phyloP scores from a whole-genome alignment of 2,329 filamentous ascomycete species.

The Neurospora crassa region DNA sequence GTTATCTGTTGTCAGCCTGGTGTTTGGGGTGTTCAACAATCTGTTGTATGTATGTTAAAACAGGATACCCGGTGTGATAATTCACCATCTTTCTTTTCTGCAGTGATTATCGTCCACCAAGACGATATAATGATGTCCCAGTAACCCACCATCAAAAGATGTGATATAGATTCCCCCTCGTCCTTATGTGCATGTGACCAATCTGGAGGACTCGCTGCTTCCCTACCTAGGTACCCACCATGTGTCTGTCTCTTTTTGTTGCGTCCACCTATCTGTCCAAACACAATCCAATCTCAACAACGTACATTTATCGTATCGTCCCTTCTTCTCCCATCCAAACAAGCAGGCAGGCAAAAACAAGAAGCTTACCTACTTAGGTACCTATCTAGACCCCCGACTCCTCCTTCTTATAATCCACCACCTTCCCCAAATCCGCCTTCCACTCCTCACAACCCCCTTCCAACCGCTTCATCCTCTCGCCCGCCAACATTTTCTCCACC shows the following conservation, averaged over 20 bases:
- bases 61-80: not conserved
- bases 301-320: not conserved
- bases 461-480: not conserved
- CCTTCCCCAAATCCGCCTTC: not conserved
- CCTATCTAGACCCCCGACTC: not conserved
- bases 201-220: not conserved
- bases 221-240: not conserved
- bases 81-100: not conserved
- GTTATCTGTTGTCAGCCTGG: not conserved
- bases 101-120: not conserved
- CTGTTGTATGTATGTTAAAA: not conserved
- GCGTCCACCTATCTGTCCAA: not conserved
- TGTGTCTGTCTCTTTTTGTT: not conserved
- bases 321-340: not conserved
- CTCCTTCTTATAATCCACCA: not conserved
- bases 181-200: not conserved
- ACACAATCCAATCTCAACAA: not conserved
- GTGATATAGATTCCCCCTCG: not conserved
- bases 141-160: not conserved
- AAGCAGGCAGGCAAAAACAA: not conserved
- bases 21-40: not conserved
- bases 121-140: not conserved
- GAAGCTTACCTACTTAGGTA: too few relatives aligned
- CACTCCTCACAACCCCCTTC: not conserved
- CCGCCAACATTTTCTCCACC: not conserved